Percentiles rank a stretch among this genome's conserved stretches.
These are phyloP conservation scores for Fusarium abutilonis DNA, from an alignment of 2,329 filamentous ascomycete genomes.

Conservation along the genomic window DNA sequence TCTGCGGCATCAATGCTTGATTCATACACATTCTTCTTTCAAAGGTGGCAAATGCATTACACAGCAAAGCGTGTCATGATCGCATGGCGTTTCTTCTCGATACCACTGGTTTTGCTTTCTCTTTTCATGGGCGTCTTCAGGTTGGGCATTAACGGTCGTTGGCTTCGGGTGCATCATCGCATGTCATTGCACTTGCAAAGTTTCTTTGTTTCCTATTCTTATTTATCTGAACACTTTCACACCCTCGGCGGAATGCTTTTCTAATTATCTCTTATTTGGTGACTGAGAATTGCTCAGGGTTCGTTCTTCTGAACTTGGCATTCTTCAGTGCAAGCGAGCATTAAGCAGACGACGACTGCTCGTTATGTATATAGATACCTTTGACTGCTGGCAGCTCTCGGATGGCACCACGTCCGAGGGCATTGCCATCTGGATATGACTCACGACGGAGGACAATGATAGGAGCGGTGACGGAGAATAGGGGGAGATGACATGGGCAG, in stretches of 20 bases:
- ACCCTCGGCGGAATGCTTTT: constrained; percentile 34
- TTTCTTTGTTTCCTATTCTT: constrained; percentile 30
- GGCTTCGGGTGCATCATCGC: constrained; percentile 39
- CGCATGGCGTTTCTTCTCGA: constrained; percentile 57
- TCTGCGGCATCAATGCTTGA: constrained; percentile 44
- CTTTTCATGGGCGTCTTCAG: constrained; percentile 43
- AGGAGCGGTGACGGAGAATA: constrained; percentile 31
- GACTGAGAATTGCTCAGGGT: constrained; percentile 14
- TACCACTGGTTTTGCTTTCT: constrained; percentile 53
- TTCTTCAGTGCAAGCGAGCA: constrained; percentile 20
- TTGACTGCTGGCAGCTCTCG: constrained; percentile 35
- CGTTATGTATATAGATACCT: constrained; percentile 44
- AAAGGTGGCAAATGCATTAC: constrained; percentile 53
- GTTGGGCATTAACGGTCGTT: constrained; percentile 43
- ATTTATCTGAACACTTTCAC: constrained; percentile 25
- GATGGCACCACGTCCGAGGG: constrained; percentile 24
- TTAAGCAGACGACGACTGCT: constrained; percentile 35
- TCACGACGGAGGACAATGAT: constrained; percentile 39
- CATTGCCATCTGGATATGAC: constrained; percentile 43
- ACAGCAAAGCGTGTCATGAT: constrained; percentile 55
- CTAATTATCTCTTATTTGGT: constrained; percentile 38
- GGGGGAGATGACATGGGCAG: constrained; percentile 33
- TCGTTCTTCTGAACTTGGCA: constrained; percentile 1
- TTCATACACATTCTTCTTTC: constrained; percentile 46
- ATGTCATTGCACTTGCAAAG: constrained; percentile 33